These are phyloP conservation scores for Saccharomycopsis vini DNA, from an alignment of 805 yeast genomes.

Conservation along the genomic window DNA sequence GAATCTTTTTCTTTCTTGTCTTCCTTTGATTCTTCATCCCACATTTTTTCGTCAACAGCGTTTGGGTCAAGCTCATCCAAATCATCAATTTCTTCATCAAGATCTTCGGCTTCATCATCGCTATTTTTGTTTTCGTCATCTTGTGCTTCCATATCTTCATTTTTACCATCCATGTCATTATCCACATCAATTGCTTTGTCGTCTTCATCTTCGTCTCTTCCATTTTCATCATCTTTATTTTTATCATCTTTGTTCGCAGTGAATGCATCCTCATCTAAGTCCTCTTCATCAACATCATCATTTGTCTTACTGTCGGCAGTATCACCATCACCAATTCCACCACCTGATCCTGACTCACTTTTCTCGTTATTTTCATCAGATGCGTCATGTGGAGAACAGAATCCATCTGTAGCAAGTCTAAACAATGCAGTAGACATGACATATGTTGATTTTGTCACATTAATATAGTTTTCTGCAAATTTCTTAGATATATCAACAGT, in stretches of 20 bases:
- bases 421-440: slow-evolving; percentile 47
- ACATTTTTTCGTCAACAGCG: slow-evolving; percentile 94
- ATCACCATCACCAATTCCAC: slow-evolving; percentile 85
- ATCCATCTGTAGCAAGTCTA: slow-evolving; percentile 67
- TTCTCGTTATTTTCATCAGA: slow-evolving; percentile 55
- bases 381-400: slow-evolving; percentile 80
- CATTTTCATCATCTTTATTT: slow-evolving; percentile 60
- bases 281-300: slow-evolving; percentile 85
- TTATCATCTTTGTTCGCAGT: slow-evolving; percentile 51
- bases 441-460: slow-evolving; percentile 53
- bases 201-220: slow-evolving; percentile 52
- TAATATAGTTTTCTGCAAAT: slow-evolving; percentile 39
- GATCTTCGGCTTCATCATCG: slow-evolving; percentile 51
- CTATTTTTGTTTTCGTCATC: slow-evolving; percentile 48
- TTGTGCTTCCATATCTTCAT: slow-evolving; percentile 70
- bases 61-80: slow-evolving; percentile 87
- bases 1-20: slow-evolving; percentile 75
- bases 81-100: slow-evolving; percentile 86
- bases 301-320: slow-evolving; percentile 69
- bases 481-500: slow-evolving; percentile 25
- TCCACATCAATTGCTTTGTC: slow-evolving; percentile 91
- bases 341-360: slow-evolving; percentile 33
- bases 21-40: slow-evolving; percentile 86
- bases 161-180: slow-evolving; percentile 94
- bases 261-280: slow-evolving; percentile 58